A percentile compares a stretch with the other conserved stretches of the same genome.
phyloP scores from a whole-genome alignment of 1,284 basidiomycete species.

The Singerocomus inundabilis region DNA sequence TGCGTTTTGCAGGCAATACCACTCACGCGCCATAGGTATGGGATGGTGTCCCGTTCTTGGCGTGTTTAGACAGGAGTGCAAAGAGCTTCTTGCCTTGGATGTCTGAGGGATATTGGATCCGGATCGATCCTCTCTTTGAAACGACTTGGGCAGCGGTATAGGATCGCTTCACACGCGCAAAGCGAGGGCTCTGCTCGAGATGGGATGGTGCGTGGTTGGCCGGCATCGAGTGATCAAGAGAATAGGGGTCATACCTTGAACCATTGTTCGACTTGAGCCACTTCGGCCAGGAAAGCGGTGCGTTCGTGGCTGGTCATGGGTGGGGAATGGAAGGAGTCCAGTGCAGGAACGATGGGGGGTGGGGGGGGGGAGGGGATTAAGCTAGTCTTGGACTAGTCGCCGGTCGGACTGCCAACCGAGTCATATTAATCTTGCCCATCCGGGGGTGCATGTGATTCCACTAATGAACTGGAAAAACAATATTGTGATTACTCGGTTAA shows the following conservation, averaged over 20 bases:
- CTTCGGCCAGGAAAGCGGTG: slow-evolving; percentile 74
- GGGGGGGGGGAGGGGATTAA: too few species aligned
- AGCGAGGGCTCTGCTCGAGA: slow-evolving; percentile 71
- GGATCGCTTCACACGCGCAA: slow-evolving; percentile 80
- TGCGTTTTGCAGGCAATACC: neutral
- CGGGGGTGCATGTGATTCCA: slow-evolving; percentile 28
- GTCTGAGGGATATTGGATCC: slow-evolving; percentile 85
- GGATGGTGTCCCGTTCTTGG: slow-evolving; percentile 71
- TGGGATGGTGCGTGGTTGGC: neutral
- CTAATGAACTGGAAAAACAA: slow-evolving; percentile 4
- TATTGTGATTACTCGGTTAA: too few species aligned
- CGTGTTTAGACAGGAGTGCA: slow-evolving; percentile 65
- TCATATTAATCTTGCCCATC: slow-evolving; percentile 1
- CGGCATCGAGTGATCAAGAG: neutral
- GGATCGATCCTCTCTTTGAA: slow-evolving; percentile 88
- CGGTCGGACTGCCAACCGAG: neutral
- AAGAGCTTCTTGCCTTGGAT: slow-evolving; percentile 88
- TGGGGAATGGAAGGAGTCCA: neutral
- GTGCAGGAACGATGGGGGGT: neutral
- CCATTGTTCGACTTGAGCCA: slow-evolving; percentile 85
- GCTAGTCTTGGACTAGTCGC: too few species aligned
- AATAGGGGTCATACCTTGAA: slow-evolving; percentile 70
- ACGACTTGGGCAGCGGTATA: slow-evolving; percentile 95
- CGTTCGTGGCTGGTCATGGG: slow-evolving; percentile 60
- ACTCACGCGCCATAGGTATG: slow-evolving; percentile 97